Evolutionary conservation across 1,284 basidiomycete genomes (phyloP), one percentile per base, ranked within the genome.

Genomic region (Rhodofomes roseus): DNA sequence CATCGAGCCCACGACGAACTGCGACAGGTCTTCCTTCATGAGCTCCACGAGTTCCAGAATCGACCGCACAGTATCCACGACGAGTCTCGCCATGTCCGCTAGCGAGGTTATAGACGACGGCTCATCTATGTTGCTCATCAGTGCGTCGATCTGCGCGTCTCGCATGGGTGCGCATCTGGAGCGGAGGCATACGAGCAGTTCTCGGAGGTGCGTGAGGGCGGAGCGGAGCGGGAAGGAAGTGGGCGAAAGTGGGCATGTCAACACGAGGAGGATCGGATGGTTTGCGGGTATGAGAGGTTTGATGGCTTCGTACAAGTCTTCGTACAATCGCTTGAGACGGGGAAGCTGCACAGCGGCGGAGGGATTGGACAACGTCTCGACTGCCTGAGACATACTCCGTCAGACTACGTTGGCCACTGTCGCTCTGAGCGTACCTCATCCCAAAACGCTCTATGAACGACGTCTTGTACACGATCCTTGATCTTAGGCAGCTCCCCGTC

Each of bases 401-500:
- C n/a, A 52, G 29, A 18, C 11, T n/a, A 29, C 16, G 18, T n/a
- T 51, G n/a, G 12, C 31, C 23, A 29, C 5, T 14, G 18, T n/a
- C 8, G n/a, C 6, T n/a, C 25, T 4, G 23, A 14, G 56, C 73
- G 62, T 66, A 88, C 88, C 77, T 88, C 81, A 44, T 85, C 83
- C 89, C 89, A 91, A 67, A 90, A 91, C 6, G 85, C 87, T 50
- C 73, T 75, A 67, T 86, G 83, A 16, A 82, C 80, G 5, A 81
- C 74, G 57, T 80, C 76, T 60, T 81, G 79, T 6, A 91, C 84
- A 60, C 76, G 78, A 37, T 77, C 74, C 23, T 80, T 76, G 3
- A 88, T 63, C 14, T 69, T 70, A 6, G 75, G 68, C 31, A 68
- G 67, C 16, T 65, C 60, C 14, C 70, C 62, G 11, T 65, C 68